Evolutionary conservation across 2,329 filamentous ascomycete species (phyloP), one percentile per base, ranked within the genome.

Genomic region (Aspergillus vadensis): DNA sequence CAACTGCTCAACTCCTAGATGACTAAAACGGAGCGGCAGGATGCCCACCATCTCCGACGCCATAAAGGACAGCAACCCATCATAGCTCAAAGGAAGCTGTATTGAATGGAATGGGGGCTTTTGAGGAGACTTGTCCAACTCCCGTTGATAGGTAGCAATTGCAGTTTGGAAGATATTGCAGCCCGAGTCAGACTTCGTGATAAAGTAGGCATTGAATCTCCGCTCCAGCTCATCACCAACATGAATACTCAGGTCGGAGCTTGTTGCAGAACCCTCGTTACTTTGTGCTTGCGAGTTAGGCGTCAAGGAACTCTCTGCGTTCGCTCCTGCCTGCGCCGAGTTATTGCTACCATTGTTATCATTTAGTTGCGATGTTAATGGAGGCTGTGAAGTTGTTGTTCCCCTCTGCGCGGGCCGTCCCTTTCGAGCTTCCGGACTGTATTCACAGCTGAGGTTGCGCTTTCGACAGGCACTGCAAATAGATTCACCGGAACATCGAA

Each of bases 371-470:
- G 32, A 14, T 23, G 25, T 5, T 2, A 21, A 21, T 8, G 27
- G 15, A 30, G 27, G n/a, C n/a, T 15, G 52, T 32, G 23, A 8
- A 12, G 32, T 36, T 36, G 51, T 17, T 25, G 27, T 25, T n/a
- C 23, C 44, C 14, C 51, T 60, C 8, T 54, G 58, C 8, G 32
- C 30, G 30, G 58, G 58, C 25, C 58, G 58, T 12, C 58, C 58
- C 36, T 60, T 60, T 12, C 52, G 52, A 38, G 58, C 52, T 44
- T 60, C 58, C n/a, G 52, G 52, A n/a, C 49, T 55, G 21, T 60
- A 60, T n/a, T 56, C 41, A 38, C 58, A 60, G 47, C 49, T 49
- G 23, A 60, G 48, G 19, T 60, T 51, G 23, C 58, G 58, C 25
- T 52, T 54, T 27, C 17, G 44, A 30, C 58, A 60, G 17, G 58